Base-by-base conservation (phyloP, 352 stramenopile species). In the Phytophthora megakarya region DNA sequence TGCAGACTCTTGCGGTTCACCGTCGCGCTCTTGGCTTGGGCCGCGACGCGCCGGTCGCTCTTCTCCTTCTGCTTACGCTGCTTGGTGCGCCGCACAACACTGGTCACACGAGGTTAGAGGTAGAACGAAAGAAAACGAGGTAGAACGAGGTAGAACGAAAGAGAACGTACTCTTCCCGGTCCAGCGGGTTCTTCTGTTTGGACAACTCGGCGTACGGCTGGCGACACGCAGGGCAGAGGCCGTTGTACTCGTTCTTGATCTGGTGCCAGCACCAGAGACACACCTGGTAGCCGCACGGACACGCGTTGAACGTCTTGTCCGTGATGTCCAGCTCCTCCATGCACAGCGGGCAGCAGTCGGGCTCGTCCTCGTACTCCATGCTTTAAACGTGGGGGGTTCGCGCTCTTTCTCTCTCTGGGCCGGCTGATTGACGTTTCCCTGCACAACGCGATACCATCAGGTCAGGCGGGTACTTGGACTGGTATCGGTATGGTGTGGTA, bases 241-340 rank as follows among this genome's bases (percentile, higher is more conserved):
- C 94, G 42, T 98, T 99, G 85, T 99, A 97, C 63, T 98, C 97
- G 73, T 99, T 98, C 80, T 98, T 98, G 73, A 99, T 99, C 61
- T 98, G 93, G 60, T 99, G 96, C 97, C 97, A 99, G 81, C 98
- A 99, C 97, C 97, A 99, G 71, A 99, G 98, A 88, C 98, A 99
- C 12, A 99, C 94, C 87, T 99, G 95, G 76, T 99, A 99, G 39
- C 97, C 97, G 73, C 97, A 99, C 71, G 97, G 97, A 85, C 97
- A 99, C 5, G 97, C 97, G 76, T 98, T 97, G 74, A 99, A 99
- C 67, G 97, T 97, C 75, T 97, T 92, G 88, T 99, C 97, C 50
- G 96, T 98, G 21, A 99, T 81, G 80, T 99, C 97, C 59, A 99
- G 86, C 59, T 98, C 95, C 81, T 99, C 97, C 83, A 98, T 99